Conservation (phyloP, 202 grass and related monocot genomes). For the Tripidium arundinaceum region DNA sequence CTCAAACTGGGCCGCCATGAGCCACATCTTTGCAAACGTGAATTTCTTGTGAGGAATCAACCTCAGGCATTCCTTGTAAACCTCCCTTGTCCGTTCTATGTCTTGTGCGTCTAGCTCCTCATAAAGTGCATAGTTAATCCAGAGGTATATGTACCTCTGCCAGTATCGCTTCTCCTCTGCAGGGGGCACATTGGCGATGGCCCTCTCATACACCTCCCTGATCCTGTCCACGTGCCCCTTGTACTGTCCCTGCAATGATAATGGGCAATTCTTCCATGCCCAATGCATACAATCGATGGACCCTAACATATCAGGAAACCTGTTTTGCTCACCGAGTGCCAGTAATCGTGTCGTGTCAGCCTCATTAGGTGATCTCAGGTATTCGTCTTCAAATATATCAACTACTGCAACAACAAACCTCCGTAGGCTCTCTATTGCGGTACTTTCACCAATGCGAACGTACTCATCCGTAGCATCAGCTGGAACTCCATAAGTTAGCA, state of each 20-base stretch:
- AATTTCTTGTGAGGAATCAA: conserved; percentile 86
- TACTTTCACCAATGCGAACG: too few species aligned
- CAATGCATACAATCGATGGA: not conserved
- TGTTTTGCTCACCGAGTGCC: too few species aligned
- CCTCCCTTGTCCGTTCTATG: conserved; percentile 56
- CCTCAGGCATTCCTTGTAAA: conserved; percentile 68
- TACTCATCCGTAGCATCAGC: too few species aligned
- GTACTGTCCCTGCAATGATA: too few species aligned
- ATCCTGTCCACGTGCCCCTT: not conserved
- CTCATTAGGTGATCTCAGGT: too few species aligned
- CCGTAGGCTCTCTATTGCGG: too few species aligned
- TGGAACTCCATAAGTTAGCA: too few species aligned
- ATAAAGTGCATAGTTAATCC: conserved; percentile 90
- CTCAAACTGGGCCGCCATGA: conserved; percentile 84
- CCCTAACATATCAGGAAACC: too few species aligned
- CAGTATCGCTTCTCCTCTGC: conserved; percentile 91
- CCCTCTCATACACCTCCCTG: conserved; percentile 83
- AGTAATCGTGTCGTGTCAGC: too few species aligned
- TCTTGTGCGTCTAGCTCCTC: conserved; percentile 82
- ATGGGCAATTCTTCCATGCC: not conserved
- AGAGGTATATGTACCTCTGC: conserved; percentile 86
- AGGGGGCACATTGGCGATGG: conserved; percentile 75
- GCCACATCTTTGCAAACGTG: conserved; percentile 78
- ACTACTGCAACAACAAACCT: too few species aligned
- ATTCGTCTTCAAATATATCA: too few species aligned